phyloP scores from a whole-genome alignment of 257 asterid species.

The Nicotiana undulata region DNA sequence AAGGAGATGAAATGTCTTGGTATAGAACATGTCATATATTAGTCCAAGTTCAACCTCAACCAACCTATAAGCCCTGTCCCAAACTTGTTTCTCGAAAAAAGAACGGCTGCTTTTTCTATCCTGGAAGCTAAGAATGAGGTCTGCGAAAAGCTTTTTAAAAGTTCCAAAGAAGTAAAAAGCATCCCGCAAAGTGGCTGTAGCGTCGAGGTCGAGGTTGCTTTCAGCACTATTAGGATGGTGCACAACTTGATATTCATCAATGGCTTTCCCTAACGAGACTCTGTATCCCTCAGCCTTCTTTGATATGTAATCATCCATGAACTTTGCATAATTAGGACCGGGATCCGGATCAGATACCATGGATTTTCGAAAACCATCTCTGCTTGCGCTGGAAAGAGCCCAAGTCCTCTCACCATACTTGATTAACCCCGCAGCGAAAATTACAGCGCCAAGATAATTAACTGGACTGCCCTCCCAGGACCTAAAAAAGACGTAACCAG shows the following conservation, averaged over 20 bases:
- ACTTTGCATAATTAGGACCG: constrained; percentile 16
- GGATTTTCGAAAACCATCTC: constrained; percentile 8
- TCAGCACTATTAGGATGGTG: neutral
- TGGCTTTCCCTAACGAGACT: constrained; percentile 7
- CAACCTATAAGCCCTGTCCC: constrained; percentile 18
- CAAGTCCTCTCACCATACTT: constrained; percentile 26
- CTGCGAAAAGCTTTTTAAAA: constrained; percentile 28
- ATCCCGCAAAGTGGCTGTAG: neutral
- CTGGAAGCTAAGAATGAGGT: constrained; percentile 33
- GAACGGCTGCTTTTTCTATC: constrained; percentile 15
- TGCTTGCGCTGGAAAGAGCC: constrained; percentile 13
- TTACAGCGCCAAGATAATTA: neutral
- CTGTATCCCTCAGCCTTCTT: constrained; percentile 5
- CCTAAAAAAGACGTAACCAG: constrained; percentile 19
- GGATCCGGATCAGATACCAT: constrained; percentile 13
- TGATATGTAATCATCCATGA: constrained; percentile 14
- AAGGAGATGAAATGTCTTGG: constrained; percentile 14
- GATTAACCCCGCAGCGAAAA: constrained; percentile 12
- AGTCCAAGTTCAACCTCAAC: constrained; percentile 33
- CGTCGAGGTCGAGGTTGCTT: neutral
- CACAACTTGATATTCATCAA: neutral
- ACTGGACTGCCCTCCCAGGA: constrained; percentile 10
- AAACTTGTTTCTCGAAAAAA: neutral
- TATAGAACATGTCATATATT: constrained; percentile 20
- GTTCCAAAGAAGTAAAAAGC: constrained; percentile 19